Evolutionary conservation across 306 rosid species (phyloP).

Genomic region (Casuarina glauca): DNA sequence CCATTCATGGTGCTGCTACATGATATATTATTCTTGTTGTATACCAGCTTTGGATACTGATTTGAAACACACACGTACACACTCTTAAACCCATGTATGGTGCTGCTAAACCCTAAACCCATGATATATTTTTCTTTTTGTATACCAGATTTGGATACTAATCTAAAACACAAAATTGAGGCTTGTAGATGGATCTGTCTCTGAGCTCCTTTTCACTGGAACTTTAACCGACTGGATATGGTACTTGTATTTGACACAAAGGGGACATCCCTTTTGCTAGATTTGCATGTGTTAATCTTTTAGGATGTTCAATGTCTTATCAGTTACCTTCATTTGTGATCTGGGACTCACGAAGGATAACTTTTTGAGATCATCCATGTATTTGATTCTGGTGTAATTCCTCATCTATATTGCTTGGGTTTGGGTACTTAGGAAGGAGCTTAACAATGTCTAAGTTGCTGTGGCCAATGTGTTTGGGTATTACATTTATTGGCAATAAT

Average conservation of each 20-base stretch:
- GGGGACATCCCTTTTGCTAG: background rate
- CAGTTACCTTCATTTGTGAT: background rate
- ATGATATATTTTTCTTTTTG: background rate
- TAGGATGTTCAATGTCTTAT: background rate
- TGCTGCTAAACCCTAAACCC: background rate
- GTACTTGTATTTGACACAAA: background rate
- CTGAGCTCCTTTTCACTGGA: background rate
- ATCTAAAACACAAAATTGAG: background rate
- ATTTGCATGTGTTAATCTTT: background rate
- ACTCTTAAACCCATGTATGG: background rate
- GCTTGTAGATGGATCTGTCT: background rate
- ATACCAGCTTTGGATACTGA: no score
- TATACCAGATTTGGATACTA: background rate
- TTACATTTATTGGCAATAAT: background rate
- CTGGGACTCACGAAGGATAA: background rate
- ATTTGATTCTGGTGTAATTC: background rate
- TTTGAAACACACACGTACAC: no score
- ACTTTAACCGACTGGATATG: background rate
- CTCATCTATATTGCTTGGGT: background rate
- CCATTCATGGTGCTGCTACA: no score
- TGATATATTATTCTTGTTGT: no score
- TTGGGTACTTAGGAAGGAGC: background rate
- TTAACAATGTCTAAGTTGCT: background rate
- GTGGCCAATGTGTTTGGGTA: background rate
- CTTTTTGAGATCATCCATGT: background rate